phyloP scores from a whole-genome alignment of 129 eudicot species.

The Flaveria trinervia region DNA sequence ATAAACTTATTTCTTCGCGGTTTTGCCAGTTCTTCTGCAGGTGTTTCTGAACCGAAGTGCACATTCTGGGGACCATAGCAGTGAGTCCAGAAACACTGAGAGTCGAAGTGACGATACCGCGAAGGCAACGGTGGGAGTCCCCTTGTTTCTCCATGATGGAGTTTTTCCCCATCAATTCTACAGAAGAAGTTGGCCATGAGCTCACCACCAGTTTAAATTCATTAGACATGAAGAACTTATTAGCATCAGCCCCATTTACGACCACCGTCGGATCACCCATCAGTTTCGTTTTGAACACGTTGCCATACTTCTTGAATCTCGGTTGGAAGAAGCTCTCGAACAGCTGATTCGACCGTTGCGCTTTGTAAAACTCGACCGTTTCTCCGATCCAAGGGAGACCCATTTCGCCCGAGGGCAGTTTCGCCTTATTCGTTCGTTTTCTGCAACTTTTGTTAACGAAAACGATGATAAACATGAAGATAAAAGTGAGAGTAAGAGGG shows the following conservation, averaged over 20 bases:
- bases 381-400: conserved; percentile 89
- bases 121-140: conserved; percentile 59
- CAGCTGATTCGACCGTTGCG: conserved; percentile 53
- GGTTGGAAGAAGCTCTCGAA: conserved; percentile 63
- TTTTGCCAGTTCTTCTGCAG: conserved; percentile 49
- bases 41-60: conserved; percentile 51
- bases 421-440: conserved; percentile 26
- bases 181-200: conserved; percentile 85
- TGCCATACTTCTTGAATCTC: conserved; percentile 53
- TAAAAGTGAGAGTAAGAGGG: not conserved
- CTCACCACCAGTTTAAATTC: conserved; percentile 87
- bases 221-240: conserved; percentile 70
- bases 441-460: conserved; percentile 19
- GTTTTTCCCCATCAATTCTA: conserved; percentile 69
- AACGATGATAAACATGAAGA: conserved; percentile 27
- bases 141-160: conserved; percentile 91
- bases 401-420: conserved; percentile 62
- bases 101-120: conserved; percentile 60
- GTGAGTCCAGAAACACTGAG: conserved; percentile 49
- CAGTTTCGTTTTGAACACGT: conserved; percentile 65
- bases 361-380: conserved; percentile 56
- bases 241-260: conserved; percentile 71
- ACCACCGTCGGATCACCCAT: conserved; percentile 85
- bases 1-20: conserved; percentile 46
- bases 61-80: conserved; percentile 66